phyloP scores from a whole-genome alignment of 257 asterid species.

The Rubia yunnanensis region DNA sequence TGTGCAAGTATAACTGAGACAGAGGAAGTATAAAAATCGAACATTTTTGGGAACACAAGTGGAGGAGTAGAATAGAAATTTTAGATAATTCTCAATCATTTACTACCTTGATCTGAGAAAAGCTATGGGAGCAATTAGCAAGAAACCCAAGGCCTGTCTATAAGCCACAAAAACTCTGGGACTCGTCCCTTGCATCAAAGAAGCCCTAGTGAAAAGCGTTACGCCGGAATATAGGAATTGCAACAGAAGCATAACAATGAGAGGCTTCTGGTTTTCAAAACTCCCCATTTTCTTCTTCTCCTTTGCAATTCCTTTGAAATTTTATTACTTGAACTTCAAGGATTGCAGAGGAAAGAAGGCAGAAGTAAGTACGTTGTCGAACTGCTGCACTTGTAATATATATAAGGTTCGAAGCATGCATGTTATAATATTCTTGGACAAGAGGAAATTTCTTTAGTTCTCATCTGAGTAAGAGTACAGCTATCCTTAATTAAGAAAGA shows the following conservation, averaged over 20 bases:
- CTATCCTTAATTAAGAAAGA: too few species aligned
- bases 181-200: slow-evolving; percentile 46
- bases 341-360: neutral
- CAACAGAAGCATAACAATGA: slow-evolving; percentile 32
- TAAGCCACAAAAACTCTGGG: slow-evolving; percentile 59
- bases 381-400: neutral
- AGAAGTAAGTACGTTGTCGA: neutral
- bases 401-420: neutral
- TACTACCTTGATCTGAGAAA: slow-evolving; percentile 16
- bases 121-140: slow-evolving; percentile 33
- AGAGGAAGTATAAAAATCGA: too few species aligned
- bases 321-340: too few species aligned
- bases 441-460: neutral
- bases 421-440: neutral
- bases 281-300: slow-evolving; percentile 22
- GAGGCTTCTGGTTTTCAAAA: slow-evolving; percentile 35
- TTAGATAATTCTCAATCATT: too few species aligned
- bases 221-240: slow-evolving; percentile 44
- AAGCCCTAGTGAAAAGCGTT: slow-evolving; percentile 29
- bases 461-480: neutral
- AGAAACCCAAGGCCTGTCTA: slow-evolving; percentile 42
- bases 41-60: too few species aligned
- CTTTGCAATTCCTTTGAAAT: too few species aligned
- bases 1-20: too few species aligned
- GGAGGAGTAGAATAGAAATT: too few species aligned